Base-by-base conservation (phyloP, 129 eudicot genomes). In the Dittrichia graveolens region DNA sequence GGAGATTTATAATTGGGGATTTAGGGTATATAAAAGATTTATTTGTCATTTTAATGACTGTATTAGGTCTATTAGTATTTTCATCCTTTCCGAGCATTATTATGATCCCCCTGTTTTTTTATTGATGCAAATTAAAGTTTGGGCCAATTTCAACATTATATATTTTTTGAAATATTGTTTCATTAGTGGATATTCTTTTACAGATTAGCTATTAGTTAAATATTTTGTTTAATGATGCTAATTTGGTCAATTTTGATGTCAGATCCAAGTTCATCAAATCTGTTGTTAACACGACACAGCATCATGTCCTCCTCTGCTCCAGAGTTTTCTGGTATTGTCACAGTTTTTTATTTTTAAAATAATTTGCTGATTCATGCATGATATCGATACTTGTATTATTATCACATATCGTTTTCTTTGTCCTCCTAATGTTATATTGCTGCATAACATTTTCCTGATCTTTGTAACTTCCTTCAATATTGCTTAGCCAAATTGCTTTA, bases 301-400 rank as follows among this genome's bases (percentile, higher is more conserved):
- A 61, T 70, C 81, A 78, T 78, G 81, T 78, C 81, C 49, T 69
- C 81, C 68, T 61, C 81, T 61, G 71, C 81, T 52, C 65, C 81
- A 7, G 81, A 78, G 57, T 49, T 52, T 70, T 45, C 81, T 2
- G 81, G 81, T 78, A 78, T 24, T 77, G 34, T 5, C 4, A 48
- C 4, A 16, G 6, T 60, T 50, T 60, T 60, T 58, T 54, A 8
- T 8, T 74, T 75, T 52, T 12, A 43, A 42, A 46, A 52, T 76
- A 19, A 2, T 47, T 39, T 66, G 44, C 39, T 42, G 57, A 12
- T 49, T 40, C 42, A 24, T 49, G 50, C 24, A 42, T 41, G 7
- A 31, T 12, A 64, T 12, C 31, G 31, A 43, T 42, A 34, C n/a
- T 48, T 35, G 15, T 46, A 5, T 76, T 66, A 24, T 24, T 24